These are phyloP conservation scores for Phytopythium boreale DNA, from an alignment of 352 stramenopile species.

Conservation along the genomic window DNA sequence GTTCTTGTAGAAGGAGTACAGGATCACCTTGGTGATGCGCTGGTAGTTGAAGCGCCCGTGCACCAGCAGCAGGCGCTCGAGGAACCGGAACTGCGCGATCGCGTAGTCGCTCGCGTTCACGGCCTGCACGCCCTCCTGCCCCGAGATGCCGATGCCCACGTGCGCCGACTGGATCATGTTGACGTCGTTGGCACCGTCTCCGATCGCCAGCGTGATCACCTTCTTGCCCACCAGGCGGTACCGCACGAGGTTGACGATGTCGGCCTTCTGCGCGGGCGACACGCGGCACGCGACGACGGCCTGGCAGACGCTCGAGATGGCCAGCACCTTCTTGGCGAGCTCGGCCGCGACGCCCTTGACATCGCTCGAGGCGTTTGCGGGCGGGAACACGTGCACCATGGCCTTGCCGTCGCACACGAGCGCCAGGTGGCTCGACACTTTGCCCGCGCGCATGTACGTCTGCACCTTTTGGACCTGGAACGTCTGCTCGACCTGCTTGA, in stretches of 20 bases:
- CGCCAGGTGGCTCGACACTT: slow-evolving; percentile 48
- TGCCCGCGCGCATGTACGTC: slow-evolving; percentile 30
- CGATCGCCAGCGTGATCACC: slow-evolving; percentile 89
- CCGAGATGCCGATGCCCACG: slow-evolving; percentile 92
- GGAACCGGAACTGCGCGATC: slow-evolving; percentile 92
- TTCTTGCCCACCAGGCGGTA: slow-evolving; percentile 38
- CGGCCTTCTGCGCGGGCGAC: slow-evolving; percentile 77
- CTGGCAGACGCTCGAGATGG: slow-evolving; percentile 58
- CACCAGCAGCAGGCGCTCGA: slow-evolving; percentile 93
- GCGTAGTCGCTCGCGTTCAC: slow-evolving; percentile 92
- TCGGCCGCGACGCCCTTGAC: slow-evolving; percentile 36
- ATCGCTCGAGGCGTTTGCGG: slow-evolving; percentile 35
- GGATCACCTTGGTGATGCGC: slow-evolving; percentile 92
- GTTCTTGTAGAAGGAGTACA: slow-evolving; percentile 88
- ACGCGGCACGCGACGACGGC: slow-evolving; percentile 82
- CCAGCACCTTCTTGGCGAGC: slow-evolving; percentile 47
- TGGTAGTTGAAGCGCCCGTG: slow-evolving; percentile 97
- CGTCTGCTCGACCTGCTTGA: slow-evolving; percentile 46
- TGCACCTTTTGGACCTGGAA: slow-evolving; percentile 49
- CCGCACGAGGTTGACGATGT: slow-evolving; percentile 75
- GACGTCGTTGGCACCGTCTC: slow-evolving; percentile 94
- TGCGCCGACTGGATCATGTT: slow-evolving; percentile 95
- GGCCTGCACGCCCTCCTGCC: slow-evolving; percentile 89
- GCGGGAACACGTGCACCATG: slow-evolving; percentile 67
- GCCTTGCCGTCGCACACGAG: slow-evolving; percentile 72